Base-by-base conservation (phyloP, 805 yeast genomes). In the Wickerhamiella lipophila region DNA sequence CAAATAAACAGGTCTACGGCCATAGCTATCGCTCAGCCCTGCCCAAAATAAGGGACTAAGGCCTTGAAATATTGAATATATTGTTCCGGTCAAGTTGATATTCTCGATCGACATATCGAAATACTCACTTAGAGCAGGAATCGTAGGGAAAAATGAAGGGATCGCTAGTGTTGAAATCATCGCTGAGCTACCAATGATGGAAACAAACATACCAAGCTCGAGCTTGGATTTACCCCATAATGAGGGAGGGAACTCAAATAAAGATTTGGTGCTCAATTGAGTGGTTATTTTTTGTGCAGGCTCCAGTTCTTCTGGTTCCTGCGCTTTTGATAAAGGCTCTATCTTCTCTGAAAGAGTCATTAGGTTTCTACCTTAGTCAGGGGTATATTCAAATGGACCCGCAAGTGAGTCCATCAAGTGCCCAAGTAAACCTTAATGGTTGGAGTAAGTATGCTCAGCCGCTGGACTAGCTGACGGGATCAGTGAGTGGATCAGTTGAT, bases 121-220 rank as follows among this genome's bases (percentile, higher is more conserved):
- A 25, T 76, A 63, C 0, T 61, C 54, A 44, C 78, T 75, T 7
- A 87, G 65, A 4, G 71, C 68, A 0, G 79, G 75, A 15, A 86
- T 64, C 0, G 86, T 86, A 0, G 94, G 94, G 64, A 83, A 81
- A 60, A 83, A 86, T 11, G 85, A 83, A 0, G 94, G 83, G 54
- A 81, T 75, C 0, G 88, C 77, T 2, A 83, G 67, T 0, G 92
- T 69, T 1, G 94, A 83, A 68, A 81, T 23, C 21, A 15, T 16
- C 15, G 45, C 35, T n/a, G 46, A 29, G 8, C 48, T 21, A 16
- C 48, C 48, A 26, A 45, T 45, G n/a, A 45, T 36, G 12, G 36
- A 25, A n/a, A 45, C 29, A 36, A 45, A 36, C 48, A 35, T 36
- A 35, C n/a, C 11, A 2, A 45, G 42, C 42, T 45, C 48, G 9